Evolutionary conservation across 805 yeast species (phyloP), one percentile per base, ranked within the genome.

Genomic region (Candida insectorum): DNA sequence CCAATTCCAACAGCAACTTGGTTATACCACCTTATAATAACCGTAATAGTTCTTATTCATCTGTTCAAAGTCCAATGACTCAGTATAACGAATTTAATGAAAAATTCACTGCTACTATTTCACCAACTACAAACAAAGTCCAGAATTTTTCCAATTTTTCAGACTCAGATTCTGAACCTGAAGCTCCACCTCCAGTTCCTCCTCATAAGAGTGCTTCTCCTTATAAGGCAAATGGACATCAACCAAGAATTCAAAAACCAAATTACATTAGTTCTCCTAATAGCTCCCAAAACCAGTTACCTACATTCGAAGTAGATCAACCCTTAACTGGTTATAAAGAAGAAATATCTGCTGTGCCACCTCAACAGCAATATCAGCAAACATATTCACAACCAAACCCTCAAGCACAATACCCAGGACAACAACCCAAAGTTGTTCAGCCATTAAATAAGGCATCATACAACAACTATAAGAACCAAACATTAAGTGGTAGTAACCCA

Each of bases 41-140:
- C 25, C 47, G 68, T 23, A 58, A 58, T 41, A 51, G 57, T 22
- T 55, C 63, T 30, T 49, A 56, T 39, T 58, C 70, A 2, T 60
- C 69, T 3, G 68, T 64, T 23, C 63, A 60, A 34, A 58, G 67
- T 4, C 72, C 73, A 6, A 56, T 54, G 56, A 62, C 71, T 2
- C 73, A 66, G 40, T 65, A 62, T 39, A 45, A 58, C 31, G 70
- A 66, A 44, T 62, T 66, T 47, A 63, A 56, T 41, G 53, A 58
- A 34, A 69, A 64, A 36, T 62, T 63, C 43, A 46, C 14, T 13
- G 34, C 41, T 6, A 24, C 37, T 17, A 26, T 42, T 6, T 33
- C 46, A 7, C 46, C 46, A 10, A 26, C 26, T 14, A 15, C 26
- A 10, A 30, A 34, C 13, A 39, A 31, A 13, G 27, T 18, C n/a